Conservation (phyloP, 805 yeast species). For the Saccharomyces eubayanus region DNA sequence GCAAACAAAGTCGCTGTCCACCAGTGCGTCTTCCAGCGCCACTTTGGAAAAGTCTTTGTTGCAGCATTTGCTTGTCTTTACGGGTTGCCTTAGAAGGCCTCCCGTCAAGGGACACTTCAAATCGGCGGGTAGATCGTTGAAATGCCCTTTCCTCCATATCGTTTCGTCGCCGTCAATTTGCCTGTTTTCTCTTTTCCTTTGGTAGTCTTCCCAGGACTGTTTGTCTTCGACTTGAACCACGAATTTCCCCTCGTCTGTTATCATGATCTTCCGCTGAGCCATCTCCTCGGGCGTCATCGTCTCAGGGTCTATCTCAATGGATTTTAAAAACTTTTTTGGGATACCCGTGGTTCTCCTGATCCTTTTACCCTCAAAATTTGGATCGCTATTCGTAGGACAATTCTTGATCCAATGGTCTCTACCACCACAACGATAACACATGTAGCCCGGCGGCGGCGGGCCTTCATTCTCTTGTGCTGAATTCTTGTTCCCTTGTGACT, state of each 20-base stretch:
- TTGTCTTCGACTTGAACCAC: slow-evolving; percentile 94
- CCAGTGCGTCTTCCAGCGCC: slow-evolving; percentile 54
- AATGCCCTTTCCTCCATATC: slow-evolving; percentile 39
- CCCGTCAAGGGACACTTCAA: slow-evolving; percentile 64
- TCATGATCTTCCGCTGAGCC: slow-evolving; percentile 55
- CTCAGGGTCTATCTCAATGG: slow-evolving; percentile 46
- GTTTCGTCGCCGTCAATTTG: slow-evolving; percentile 35
- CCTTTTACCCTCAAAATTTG: slow-evolving; percentile 86
- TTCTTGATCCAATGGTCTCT: slow-evolving; percentile 93
- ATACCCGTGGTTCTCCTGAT: slow-evolving; percentile 94
- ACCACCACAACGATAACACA: slow-evolving; percentile 93
- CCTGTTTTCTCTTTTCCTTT: slow-evolving; percentile 44
- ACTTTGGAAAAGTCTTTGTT: slow-evolving; percentile 47
- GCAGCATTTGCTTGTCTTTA: slow-evolving; percentile 75
- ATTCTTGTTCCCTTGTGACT: slow-evolving; percentile 27
- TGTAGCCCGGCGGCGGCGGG: slow-evolving; percentile 87
- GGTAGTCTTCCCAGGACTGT: slow-evolving; percentile 82
- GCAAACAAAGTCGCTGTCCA: slow-evolving; percentile 82
- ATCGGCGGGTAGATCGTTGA: slow-evolving; percentile 42
- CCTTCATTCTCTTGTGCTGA: slow-evolving; percentile 40
- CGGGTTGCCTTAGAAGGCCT: slow-evolving; percentile 61
- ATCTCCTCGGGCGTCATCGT: slow-evolving; percentile 60
- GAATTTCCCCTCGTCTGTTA: slow-evolving; percentile 90
- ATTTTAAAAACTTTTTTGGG: slow-evolving; percentile 83
- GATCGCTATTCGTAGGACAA: slow-evolving; percentile 91